These are phyloP conservation scores for Guyanaporus albipodus DNA, from an alignment of 768 basidiomycete species.

Conservation along the genomic window DNA sequence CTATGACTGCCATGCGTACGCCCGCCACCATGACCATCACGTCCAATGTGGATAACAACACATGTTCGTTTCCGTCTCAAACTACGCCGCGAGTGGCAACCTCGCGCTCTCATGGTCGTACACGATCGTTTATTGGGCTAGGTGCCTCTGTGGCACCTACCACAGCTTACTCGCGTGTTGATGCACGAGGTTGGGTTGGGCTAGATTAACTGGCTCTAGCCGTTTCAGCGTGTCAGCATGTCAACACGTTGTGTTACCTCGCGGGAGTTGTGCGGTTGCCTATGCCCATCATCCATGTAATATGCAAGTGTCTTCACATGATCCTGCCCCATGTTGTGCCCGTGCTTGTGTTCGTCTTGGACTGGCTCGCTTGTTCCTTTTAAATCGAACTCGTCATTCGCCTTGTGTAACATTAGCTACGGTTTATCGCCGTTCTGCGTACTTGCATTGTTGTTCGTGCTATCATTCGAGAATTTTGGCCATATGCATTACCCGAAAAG, in stretches of 20 bases:
- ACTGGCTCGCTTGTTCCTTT: slow-evolving; percentile 2
- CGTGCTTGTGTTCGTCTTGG: slow-evolving; percentile 27
- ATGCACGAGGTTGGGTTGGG: slow-evolving; percentile 77
- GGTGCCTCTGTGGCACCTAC: slow-evolving; percentile 69
- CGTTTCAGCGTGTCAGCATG: neutral
- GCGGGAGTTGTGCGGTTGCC: slow-evolving; percentile 6
- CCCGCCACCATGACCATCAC: slow-evolving; percentile 82
- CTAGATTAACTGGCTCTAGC: slow-evolving; percentile 33
- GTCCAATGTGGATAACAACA: slow-evolving; percentile 46
- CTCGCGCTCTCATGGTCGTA: slow-evolving; percentile 60
- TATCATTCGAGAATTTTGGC: neutral
- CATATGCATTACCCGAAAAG: slow-evolving; percentile 55
- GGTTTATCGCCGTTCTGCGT: slow-evolving; percentile 11
- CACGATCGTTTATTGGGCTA: slow-evolving; percentile 71
- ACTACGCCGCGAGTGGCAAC: slow-evolving; percentile 69
- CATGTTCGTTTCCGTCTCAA: slow-evolving; percentile 53
- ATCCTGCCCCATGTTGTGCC: slow-evolving; percentile 21
- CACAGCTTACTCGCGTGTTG: slow-evolving; percentile 78
- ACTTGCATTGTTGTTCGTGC: slow-evolving; percentile 13
- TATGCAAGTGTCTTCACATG: slow-evolving; percentile 22
- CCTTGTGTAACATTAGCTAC: slow-evolving; percentile 30
- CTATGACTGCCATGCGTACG: slow-evolving; percentile 48
- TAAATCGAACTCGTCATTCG: slow-evolving; percentile 23
- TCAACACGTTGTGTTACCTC: slow-evolving; percentile 8
- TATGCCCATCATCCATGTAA: slow-evolving; percentile 16